These are phyloP conservation scores for Stagonosporopsis cucurbitacearum DNA, from an alignment of 2,329 filamentous ascomycete species.

Conservation along the genomic window DNA sequence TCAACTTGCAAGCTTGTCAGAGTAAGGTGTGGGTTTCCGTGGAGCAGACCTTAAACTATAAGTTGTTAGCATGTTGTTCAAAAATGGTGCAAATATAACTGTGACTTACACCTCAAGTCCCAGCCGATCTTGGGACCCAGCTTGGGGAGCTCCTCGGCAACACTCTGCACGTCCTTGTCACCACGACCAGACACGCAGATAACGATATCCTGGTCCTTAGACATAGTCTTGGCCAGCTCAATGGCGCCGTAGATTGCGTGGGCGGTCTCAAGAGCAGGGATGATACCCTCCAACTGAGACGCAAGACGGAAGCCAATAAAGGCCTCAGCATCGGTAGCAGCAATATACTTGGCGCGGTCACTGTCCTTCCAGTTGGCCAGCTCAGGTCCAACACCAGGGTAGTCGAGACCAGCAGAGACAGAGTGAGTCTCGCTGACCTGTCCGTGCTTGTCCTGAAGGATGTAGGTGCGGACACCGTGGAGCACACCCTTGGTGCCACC, in stretches of 20 bases:
- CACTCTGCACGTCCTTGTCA: constrained; percentile 98
- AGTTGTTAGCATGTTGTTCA: constrained; percentile 26
- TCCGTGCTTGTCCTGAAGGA: constrained; percentile 89
- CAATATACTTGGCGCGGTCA: constrained; percentile 83
- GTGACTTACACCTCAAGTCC: constrained; percentile 62
- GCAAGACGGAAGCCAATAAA: constrained; percentile 86
- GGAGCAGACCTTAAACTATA: constrained; percentile 29
- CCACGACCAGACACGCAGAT: constrained; percentile 92
- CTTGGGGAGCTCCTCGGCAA: constrained; percentile 89
- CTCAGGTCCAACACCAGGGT: constrained; percentile 95
- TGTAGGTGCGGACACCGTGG: constrained; percentile 94
- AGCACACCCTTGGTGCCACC: constrained; percentile 90
- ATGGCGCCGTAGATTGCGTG: constrained; percentile 91
- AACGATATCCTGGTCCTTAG: constrained; percentile 85
- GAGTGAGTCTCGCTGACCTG: constrained; percentile 97
- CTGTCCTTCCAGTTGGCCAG: constrained; percentile 92
- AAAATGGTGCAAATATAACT: not conserved
- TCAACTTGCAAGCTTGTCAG: not conserved
- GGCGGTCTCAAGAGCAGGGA: constrained; percentile 90
- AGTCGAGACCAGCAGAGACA: constrained; percentile 94
- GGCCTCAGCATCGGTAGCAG: constrained; percentile 89
- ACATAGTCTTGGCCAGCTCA: constrained; percentile 91
- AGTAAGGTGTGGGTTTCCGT: not conserved
- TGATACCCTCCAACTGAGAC: constrained; percentile 91
- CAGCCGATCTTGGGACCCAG: constrained; percentile 86